phyloP scores from a whole-genome alignment of 2,329 filamentous ascomycete genomes.

The Huntiella omanensis region DNA sequence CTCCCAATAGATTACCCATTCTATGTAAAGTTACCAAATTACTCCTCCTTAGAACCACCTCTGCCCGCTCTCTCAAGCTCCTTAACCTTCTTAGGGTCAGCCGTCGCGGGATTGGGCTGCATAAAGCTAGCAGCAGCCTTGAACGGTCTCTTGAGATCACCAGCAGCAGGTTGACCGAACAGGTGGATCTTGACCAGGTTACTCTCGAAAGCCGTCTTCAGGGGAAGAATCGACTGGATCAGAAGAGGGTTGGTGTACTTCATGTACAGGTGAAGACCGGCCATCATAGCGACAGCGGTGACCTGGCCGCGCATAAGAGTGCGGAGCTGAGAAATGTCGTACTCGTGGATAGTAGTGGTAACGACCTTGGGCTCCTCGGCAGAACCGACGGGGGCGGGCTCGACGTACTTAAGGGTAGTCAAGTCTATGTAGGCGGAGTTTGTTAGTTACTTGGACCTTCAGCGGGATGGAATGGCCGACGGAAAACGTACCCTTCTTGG shows the following conservation, averaged over 20 bases:
- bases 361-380: constrained; percentile 89
- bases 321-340: constrained; percentile 73
- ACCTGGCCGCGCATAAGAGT: constrained; percentile 73
- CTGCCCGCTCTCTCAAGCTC: constrained; percentile 57
- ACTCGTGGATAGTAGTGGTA: constrained; percentile 89
- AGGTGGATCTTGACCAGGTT: constrained; percentile 95
- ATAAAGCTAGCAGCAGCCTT: constrained; percentile 72
- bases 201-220: constrained; percentile 88
- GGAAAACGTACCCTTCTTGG: constrained; percentile 68
- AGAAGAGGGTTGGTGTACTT: constrained; percentile 98
- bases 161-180: constrained; percentile 66
- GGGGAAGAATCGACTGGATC: constrained; percentile 95
- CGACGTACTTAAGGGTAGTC: constrained; percentile 96
- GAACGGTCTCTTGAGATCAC: constrained; percentile 90
- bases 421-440: constrained; percentile 43
- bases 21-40: constrained; percentile 16
- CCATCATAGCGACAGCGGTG: constrained; percentile 97
- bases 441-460: constrained; percentile 1
- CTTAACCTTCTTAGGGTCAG: constrained; percentile 79
- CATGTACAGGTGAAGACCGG: constrained; percentile 96
- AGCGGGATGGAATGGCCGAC: not conserved
- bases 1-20: too few species aligned
- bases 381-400: constrained; percentile 83
- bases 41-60: constrained; percentile 56
- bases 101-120: constrained; percentile 60